Percentiles rank a stretch among this genome's conserved stretches.
Conservation (phyloP, 2,329 filamentous ascomycete species). For the Microsporum canis region DNA sequence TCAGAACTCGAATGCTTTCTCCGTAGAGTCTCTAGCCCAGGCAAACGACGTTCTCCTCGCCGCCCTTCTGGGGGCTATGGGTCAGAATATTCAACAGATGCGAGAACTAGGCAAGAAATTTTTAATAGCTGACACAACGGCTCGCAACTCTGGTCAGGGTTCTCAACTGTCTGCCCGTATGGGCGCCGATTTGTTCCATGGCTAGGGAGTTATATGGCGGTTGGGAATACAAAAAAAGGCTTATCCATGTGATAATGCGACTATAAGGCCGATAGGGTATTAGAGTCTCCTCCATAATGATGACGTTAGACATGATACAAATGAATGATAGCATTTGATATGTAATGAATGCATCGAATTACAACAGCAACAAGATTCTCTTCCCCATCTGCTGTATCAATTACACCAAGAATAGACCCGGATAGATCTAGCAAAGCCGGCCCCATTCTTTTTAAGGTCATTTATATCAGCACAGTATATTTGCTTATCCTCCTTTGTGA, state of each 20-base stretch:
- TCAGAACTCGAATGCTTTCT: constrained; percentile 52
- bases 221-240: neutral
- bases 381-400: neutral
- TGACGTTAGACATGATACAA: neutral
- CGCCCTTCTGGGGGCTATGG: constrained; percentile 61
- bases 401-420: neutral
- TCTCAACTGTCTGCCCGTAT: neutral
- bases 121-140: constrained; percentile 42
- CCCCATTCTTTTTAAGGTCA: neutral
- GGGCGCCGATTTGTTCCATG: neutral
- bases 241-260: neutral
- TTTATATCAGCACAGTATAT: neutral
- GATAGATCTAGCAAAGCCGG: neutral
- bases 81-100: constrained; percentile 59
- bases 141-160: constrained; percentile 18
- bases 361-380: no score
- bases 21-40: constrained; percentile 61
- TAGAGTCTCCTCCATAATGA: neutral
- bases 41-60: constrained; percentile 75
- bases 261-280: no score
- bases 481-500: neutral
- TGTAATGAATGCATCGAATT: neutral
- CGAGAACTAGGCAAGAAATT: constrained; percentile 69
- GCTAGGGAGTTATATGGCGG: neutral
- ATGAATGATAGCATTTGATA: neutral